These are phyloP conservation scores for Linum trigynum DNA, from an alignment of 345 rosid species.

Conservation along the genomic window DNA sequence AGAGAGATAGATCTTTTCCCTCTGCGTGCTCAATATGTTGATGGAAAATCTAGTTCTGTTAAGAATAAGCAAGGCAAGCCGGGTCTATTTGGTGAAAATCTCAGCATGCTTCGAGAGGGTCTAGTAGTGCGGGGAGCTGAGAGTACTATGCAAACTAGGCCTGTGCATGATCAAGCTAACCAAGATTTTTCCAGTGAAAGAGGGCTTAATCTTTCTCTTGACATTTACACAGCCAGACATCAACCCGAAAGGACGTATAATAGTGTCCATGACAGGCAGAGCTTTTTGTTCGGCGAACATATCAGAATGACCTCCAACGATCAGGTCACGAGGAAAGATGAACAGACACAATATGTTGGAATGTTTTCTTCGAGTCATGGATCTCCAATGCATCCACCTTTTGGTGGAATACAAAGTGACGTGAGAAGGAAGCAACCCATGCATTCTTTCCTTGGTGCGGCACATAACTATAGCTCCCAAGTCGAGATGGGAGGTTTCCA, in stretches of 20 bases:
- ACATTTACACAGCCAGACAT: constrained; percentile 28
- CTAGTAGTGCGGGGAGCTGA: constrained; percentile 20
- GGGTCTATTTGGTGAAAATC: constrained; percentile 24
- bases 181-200: constrained; percentile 29
- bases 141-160: constrained; percentile 19
- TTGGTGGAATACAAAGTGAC: constrained; percentile 25
- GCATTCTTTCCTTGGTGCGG: constrained; percentile 28
- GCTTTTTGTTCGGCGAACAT: constrained; percentile 21
- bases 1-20: constrained; percentile 31
- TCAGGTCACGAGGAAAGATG: constrained; percentile 28
- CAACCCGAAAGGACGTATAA: constrained; percentile 22
- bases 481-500: constrained; percentile 29
- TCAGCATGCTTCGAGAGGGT: constrained; percentile 27
- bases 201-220: constrained; percentile 34
- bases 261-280: constrained; percentile 20
- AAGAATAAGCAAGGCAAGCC: constrained; percentile 44
- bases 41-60: constrained; percentile 28
- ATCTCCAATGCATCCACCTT: constrained; percentile 26
- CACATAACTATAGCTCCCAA: constrained; percentile 23
- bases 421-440: constrained; percentile 21
- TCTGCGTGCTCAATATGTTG: constrained; percentile 31
- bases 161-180: constrained; percentile 21
- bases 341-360: constrained; percentile 22
- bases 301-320: constrained; percentile 15
- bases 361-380: constrained; percentile 29